Percentiles rank a stretch among this genome's conserved stretches.
phyloP scores from a whole-genome alignment of 257 asterid genomes.

The Gentiana straminea region DNA sequence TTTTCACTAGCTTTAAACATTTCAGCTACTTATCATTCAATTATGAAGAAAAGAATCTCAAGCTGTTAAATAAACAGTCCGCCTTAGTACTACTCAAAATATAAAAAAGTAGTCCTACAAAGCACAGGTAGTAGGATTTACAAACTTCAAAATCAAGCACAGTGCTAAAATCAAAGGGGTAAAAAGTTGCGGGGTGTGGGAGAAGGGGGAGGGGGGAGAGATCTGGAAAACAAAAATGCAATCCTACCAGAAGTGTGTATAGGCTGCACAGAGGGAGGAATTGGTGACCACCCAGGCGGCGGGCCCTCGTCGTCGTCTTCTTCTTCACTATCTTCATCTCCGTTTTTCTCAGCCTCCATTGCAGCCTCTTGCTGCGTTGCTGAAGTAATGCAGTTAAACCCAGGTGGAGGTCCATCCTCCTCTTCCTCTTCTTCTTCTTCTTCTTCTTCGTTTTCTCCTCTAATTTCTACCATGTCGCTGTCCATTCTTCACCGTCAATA shows the following conservation, averaged over 20 bases:
- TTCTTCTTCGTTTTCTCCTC: conserved; percentile 3
- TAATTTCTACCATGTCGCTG: not conserved
- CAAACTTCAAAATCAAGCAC: too few species aligned
- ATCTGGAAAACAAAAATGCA: not conserved
- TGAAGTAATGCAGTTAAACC: conserved; percentile 36
- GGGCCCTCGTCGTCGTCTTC: conserved; percentile 59
- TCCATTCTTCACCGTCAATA: not conserved
- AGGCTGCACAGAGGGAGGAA: conserved; percentile 23
- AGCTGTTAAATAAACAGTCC: too few species aligned
- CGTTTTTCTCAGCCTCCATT: not conserved
- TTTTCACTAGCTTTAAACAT: too few species aligned
- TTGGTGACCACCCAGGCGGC: conserved; percentile 65
- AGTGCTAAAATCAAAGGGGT: too few species aligned
- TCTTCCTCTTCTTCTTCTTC: conserved; percentile 37
- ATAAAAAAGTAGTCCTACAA: too few species aligned
- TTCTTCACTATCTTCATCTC: conserved; percentile 18
- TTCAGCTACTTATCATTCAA: too few species aligned
- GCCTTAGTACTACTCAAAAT: too few species aligned
- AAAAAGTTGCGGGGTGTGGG: too few species aligned
- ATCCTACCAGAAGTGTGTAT: conserved; percentile 9
- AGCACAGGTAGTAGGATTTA: too few species aligned
- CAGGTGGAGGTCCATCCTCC: conserved; percentile 90
- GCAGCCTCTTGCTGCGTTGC: conserved; percentile 8
- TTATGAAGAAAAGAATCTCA: too few species aligned
- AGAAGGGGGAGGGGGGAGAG: too few species aligned